These are phyloP conservation scores for Yamadazyma triangularis DNA, from an alignment of 1,139 yeast species.

Conservation along the genomic window DNA sequence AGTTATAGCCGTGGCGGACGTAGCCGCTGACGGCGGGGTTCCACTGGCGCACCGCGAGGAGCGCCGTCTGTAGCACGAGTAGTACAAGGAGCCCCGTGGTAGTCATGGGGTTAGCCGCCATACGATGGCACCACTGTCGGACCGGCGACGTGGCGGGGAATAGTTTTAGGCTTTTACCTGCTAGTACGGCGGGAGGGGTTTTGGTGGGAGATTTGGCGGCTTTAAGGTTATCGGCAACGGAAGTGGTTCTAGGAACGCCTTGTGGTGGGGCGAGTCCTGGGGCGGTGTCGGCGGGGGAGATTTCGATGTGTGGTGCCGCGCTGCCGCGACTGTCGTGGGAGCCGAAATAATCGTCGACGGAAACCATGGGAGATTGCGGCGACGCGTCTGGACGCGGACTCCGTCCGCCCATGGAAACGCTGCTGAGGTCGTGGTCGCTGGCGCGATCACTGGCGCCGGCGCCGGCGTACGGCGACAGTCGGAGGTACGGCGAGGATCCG, in stretches of 20 bases:
- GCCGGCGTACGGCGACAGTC: too few species aligned
- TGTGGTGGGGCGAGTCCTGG: too few species aligned
- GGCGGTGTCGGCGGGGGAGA: background rate
- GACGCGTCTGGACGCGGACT: background rate
- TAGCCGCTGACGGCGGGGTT: constrained; percentile 30
- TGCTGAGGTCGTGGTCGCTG: too few species aligned
- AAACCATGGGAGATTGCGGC: background rate
- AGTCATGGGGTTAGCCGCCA: constrained; percentile 20
- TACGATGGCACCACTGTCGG: constrained; percentile 27
- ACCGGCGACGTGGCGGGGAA: constrained; percentile 29
- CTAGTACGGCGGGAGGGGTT: constrained; percentile 19
- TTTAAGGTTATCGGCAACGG: background rate
- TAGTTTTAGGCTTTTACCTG: constrained; percentile 34
- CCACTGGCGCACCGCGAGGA: constrained; percentile 52
- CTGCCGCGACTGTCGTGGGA: background rate
- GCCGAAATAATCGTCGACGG: background rate
- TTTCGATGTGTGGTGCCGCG: background rate
- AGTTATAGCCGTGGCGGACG: constrained; percentile 30
- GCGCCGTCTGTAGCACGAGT: constrained; percentile 36
- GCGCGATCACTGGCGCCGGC: too few species aligned
- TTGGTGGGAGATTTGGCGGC: constrained; percentile 1
- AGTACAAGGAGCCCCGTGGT: constrained; percentile 23
- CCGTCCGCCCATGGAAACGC: too few species aligned
- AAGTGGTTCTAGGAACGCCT: background rate
- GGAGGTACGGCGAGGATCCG: background rate